Conservation (phyloP, 2,329 filamentous ascomycete species). For the Beauveria caledonica region DNA sequence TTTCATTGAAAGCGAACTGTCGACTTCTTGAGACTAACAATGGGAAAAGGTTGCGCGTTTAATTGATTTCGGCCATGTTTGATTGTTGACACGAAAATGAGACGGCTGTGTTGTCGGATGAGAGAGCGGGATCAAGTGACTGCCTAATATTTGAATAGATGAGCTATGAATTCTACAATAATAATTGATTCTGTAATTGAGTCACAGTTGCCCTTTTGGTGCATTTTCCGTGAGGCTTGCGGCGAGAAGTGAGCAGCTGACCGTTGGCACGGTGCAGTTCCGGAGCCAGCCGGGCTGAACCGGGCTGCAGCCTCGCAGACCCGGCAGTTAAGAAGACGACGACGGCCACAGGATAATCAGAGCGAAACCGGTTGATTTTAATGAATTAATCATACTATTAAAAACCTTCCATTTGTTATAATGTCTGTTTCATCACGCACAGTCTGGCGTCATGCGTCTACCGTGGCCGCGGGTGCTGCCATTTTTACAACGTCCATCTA, state of each 20-base stretch:
- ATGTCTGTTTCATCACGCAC: neutral
- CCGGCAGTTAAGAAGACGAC: neutral
- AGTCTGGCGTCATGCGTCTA: neutral
- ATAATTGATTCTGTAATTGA: constrained; percentile 1
- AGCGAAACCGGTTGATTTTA: too few relatives aligned
- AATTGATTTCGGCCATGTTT: too few relatives aligned
- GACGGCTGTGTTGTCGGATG: neutral
- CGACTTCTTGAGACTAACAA: too few relatives aligned
- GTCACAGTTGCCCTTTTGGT: constrained; percentile 4
- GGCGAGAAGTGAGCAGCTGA: neutral
- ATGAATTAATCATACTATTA: neutral
- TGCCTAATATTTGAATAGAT: neutral
- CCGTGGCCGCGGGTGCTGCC: neutral
- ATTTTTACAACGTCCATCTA: neutral
- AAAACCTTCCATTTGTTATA: neutral
- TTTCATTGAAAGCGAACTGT: neutral
- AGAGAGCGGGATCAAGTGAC: neutral
- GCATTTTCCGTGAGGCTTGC: neutral
- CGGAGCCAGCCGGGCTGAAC: constrained; percentile 3
- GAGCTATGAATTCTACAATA: neutral
- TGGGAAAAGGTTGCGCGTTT: neutral
- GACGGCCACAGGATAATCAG: neutral
- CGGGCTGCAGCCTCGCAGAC: neutral
- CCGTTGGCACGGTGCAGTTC: neutral
- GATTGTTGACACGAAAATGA: neutral